Percentiles rank a stretch among this genome's conserved stretches.
Conservation (phyloP, 2,329 filamentous ascomycete species). For the Phyllosticta citrichinensis region DNA sequence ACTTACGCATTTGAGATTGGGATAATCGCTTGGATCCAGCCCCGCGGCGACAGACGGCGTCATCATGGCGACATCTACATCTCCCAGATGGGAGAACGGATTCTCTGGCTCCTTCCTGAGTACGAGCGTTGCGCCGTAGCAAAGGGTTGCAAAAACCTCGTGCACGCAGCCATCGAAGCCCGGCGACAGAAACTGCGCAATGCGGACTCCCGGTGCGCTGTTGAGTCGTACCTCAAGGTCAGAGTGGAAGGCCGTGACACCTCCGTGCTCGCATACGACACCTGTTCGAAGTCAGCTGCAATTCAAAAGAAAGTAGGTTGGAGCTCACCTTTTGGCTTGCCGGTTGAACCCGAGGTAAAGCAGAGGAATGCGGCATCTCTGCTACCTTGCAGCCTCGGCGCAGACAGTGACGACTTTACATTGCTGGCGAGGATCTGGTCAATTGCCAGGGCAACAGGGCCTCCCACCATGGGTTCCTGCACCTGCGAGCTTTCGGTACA, state of each 20-base stretch:
- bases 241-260: slow-evolving; percentile 27
- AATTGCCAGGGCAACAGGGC: neutral
- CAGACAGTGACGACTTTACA: neutral
- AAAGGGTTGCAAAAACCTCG: slow-evolving; percentile 32
- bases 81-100: slow-evolving; percentile 22
- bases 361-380: neutral
- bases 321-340: slow-evolving; percentile 11
- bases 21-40: slow-evolving; percentile 24
- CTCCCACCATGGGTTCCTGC: neutral
- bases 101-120: slow-evolving; percentile 16
- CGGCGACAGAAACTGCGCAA: slow-evolving; percentile 34
- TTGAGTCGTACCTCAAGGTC: slow-evolving; percentile 24
- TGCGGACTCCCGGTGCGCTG: slow-evolving; percentile 22
- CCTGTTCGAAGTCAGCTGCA: slow-evolving; percentile 24
- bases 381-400: neutral
- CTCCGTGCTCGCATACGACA: slow-evolving; percentile 28
- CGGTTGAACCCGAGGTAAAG: slow-evolving; percentile 27
- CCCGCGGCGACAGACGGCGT: slow-evolving; percentile 31
- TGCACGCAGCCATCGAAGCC: slow-evolving; percentile 37
- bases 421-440: neutral
- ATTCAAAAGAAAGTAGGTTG: too few relatives aligned
- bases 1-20: slow-evolving; percentile 16
- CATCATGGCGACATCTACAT: slow-evolving; percentile 23
- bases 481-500: neutral
- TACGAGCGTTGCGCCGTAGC: slow-evolving; percentile 32